Evolutionary conservation across 495 filamentous ascomycete species (phyloP).

Genomic region (Daldinia concentrica): DNA sequence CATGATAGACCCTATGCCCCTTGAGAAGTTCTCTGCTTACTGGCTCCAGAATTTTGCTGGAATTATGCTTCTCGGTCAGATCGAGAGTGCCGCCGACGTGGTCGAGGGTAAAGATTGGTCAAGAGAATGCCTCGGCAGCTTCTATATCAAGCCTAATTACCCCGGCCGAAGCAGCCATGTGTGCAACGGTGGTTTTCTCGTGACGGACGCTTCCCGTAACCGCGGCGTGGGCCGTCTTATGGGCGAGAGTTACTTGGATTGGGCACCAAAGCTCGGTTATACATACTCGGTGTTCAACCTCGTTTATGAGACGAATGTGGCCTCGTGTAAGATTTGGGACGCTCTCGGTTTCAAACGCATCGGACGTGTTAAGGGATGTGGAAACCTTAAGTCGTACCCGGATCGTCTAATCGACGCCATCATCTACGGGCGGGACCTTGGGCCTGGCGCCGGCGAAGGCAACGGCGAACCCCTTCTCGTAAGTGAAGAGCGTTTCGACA

Average conservation of each 20-base stretch:
- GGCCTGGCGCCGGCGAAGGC: constrained; percentile 48
- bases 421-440: constrained; percentile 90
- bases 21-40: constrained; percentile 81
- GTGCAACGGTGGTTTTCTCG: constrained; percentile 94
- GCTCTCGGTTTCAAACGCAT: constrained; percentile 98
- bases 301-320: constrained; percentile 97
- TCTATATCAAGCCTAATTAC: constrained; percentile 98
- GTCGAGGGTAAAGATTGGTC: constrained; percentile 82
- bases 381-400: constrained; percentile 82
- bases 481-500: constrained; percentile 97
- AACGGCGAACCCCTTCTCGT: constrained; percentile 80
- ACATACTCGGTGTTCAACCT: constrained; percentile 98
- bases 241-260: constrained; percentile 94
- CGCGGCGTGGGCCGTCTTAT: constrained; percentile 90
- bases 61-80: constrained; percentile 89
- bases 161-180: constrained; percentile 95
- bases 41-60: constrained; percentile 97
- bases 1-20: constrained; percentile 80
- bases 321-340: constrained; percentile 96
- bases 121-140: constrained; percentile 87
- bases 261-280: constrained; percentile 93
- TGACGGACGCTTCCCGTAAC: constrained; percentile 89
- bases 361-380: constrained; percentile 87
- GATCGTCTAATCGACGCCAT: constrained; percentile 90
- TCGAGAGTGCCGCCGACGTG: constrained; percentile 65